These are phyloP conservation scores for Phytophthora pinifolia DNA, from an alignment of 352 stramenopile genomes.

Conservation along the genomic window DNA sequence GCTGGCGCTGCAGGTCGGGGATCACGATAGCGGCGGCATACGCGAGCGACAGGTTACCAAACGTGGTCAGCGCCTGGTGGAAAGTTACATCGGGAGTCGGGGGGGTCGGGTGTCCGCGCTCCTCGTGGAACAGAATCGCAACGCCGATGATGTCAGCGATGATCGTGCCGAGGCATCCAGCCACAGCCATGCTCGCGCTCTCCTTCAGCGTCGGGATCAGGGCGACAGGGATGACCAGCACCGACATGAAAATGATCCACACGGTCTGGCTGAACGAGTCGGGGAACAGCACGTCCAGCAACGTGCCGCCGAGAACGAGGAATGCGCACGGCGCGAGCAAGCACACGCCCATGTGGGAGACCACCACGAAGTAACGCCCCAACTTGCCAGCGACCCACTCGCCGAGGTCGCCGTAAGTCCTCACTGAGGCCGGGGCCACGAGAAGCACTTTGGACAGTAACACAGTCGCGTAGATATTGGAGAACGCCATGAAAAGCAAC, in stretches of 20 bases:
- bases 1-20: conserved; percentile 42
- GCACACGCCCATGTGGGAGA: conserved; percentile 45
- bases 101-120: conserved; percentile 34
- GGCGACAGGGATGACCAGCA: conserved; percentile 33
- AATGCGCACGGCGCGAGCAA: conserved; percentile 43
- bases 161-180: conserved; percentile 45
- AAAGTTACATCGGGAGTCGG: conserved; percentile 39
- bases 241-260: conserved; percentile 52
- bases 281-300: conserved; percentile 47
- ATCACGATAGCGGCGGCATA: conserved; percentile 51
- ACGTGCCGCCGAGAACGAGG: conserved; percentile 43
- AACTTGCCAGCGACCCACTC: conserved; percentile 41
- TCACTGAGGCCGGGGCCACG: conserved; percentile 42
- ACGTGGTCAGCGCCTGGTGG: conserved; percentile 42
- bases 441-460: conserved; percentile 51
- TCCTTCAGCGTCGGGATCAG: conserved; percentile 54
- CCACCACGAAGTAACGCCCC: conserved; percentile 36
- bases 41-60: conserved; percentile 51
- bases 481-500: conserved; percentile 49
- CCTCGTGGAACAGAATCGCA: conserved; percentile 36
- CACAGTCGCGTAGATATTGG: conserved; percentile 51
- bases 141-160: conserved; percentile 43
- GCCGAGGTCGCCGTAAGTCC: conserved; percentile 52
- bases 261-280: conserved; percentile 36
- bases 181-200: conserved; percentile 33